Conservation (phyloP, 2,329 filamentous ascomycete species). For the Allantophomopsis cytisporea region DNA sequence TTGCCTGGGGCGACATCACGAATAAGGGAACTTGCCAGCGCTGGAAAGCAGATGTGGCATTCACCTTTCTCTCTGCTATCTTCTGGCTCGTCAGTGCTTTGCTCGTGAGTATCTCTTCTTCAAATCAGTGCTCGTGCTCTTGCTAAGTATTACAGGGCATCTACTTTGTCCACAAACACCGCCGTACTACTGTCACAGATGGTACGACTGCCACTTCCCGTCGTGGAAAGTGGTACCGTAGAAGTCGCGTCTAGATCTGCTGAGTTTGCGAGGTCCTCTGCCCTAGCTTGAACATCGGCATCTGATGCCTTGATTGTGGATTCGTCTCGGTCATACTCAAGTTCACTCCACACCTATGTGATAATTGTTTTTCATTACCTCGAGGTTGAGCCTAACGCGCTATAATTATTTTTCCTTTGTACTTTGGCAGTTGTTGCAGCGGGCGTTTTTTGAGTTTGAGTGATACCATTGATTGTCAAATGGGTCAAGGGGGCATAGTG, state of each 20-base stretch:
- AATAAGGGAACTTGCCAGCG: constrained; percentile 1
- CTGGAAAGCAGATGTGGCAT: constrained; percentile 5
- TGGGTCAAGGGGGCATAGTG: no score
- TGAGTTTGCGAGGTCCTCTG: no score
- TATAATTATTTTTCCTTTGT: no score
- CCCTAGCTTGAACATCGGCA: no score
- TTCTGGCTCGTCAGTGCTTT: constrained; percentile 6
- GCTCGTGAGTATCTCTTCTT: constrained; percentile 1
- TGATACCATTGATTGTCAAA: no score
- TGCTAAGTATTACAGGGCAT: background rate
- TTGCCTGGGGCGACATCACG: constrained; percentile 3
- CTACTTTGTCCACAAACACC: constrained; percentile 2
- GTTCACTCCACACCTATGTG: no score
- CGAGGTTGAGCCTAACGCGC: no score
- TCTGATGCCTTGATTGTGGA: no score
- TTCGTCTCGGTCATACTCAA: no score
- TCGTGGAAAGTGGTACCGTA: constrained; percentile 2
- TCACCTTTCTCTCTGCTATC: constrained; percentile 5
- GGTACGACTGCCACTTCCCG: background rate
- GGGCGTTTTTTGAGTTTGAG: no score
- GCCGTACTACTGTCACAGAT: constrained; percentile 1
- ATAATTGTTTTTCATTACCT: no score
- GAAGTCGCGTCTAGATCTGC: background rate
- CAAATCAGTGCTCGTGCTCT: background rate
- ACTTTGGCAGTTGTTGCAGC: no score